Conservation (phyloP, 1,139 yeast genomes). For the Scheffersomyces titani region DNA sequence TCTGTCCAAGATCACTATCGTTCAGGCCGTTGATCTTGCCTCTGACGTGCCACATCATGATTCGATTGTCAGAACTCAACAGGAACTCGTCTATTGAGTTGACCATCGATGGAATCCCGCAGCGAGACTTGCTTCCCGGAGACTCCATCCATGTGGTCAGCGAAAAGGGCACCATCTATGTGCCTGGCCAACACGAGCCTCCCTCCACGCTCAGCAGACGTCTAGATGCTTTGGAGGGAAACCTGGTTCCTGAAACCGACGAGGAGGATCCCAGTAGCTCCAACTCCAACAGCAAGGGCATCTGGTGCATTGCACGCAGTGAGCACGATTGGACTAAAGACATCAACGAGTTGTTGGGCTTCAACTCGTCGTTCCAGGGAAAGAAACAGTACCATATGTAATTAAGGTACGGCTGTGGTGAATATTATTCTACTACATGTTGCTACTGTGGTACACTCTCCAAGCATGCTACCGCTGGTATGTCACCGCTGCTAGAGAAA, state of each 20-base stretch:
- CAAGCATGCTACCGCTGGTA: too few relatives aligned
- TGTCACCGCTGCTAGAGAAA: background rate
- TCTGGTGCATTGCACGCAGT: constrained; percentile 85
- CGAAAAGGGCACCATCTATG: constrained; percentile 57
- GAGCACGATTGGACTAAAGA: constrained; percentile 92
- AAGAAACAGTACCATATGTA: constrained; percentile 6
- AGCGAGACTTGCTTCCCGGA: constrained; percentile 66
- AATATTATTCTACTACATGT: too few relatives aligned
- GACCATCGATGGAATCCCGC: constrained; percentile 80
- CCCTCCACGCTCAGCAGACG: constrained; percentile 8
- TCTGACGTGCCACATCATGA: constrained; percentile 63
- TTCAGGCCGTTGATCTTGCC: constrained; percentile 88
- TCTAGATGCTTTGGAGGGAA: constrained; percentile 2
- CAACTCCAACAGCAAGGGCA: constrained; percentile 44
- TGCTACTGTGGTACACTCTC: background rate
- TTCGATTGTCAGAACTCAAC: constrained; percentile 58
- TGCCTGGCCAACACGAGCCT: constrained; percentile 33
- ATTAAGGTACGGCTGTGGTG: too few relatives aligned
- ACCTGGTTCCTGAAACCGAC: constrained; percentile 1
- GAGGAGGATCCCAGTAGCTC: constrained; percentile 8
- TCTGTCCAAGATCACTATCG: constrained; percentile 85
- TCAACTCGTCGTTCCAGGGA: constrained; percentile 75
- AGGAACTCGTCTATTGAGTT: constrained; percentile 51
- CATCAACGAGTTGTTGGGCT: constrained; percentile 82
- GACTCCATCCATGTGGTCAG: constrained; percentile 75